Evolutionary conservation across 2,329 filamentous ascomycete species (phyloP).

Genomic region (Neopestalotiopsis clavispora): DNA sequence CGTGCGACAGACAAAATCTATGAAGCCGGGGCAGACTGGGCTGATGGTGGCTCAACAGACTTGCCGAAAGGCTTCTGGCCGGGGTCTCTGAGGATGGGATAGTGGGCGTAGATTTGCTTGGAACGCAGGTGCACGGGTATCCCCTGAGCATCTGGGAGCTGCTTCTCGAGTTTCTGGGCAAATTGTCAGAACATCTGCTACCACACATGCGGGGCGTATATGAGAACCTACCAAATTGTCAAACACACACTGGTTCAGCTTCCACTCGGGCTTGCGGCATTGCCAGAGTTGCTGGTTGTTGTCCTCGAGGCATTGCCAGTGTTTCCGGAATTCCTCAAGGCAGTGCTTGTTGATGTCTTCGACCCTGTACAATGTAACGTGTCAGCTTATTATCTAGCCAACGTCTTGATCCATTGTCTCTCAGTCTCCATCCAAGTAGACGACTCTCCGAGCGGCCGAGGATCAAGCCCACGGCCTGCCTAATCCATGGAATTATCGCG

Average conservation of each 20-base stretch:
- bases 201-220: background rate
- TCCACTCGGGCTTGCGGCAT: slow-evolving; percentile 86
- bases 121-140: slow-evolving; percentile 76
- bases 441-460: background rate
- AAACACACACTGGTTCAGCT: slow-evolving; percentile 93
- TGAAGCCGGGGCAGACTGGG: slow-evolving; percentile 23
- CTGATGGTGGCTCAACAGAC: slow-evolving; percentile 35
- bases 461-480: background rate
- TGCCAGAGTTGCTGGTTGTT: slow-evolving; percentile 99
- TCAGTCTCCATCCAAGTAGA: background rate
- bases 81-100: slow-evolving; percentile 43
- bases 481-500: background rate
- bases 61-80: slow-evolving; percentile 35
- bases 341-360: slow-evolving; percentile 97
- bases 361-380: slow-evolving; percentile 60
- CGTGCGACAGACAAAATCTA: background rate
- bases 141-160: slow-evolving; percentile 74
- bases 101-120: slow-evolving; percentile 65
- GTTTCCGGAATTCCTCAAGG: slow-evolving; percentile 85
- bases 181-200: background rate
- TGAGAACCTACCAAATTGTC: slow-evolving; percentile 80
- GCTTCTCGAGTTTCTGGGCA: slow-evolving; percentile 77
- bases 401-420: background rate
- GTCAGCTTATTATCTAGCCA: slow-evolving; percentile 21
- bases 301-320: slow-evolving; percentile 96